Base-by-base conservation (phyloP, 2,329 filamentous ascomycete species). In the Verticillium zaregamsianum region DNA sequence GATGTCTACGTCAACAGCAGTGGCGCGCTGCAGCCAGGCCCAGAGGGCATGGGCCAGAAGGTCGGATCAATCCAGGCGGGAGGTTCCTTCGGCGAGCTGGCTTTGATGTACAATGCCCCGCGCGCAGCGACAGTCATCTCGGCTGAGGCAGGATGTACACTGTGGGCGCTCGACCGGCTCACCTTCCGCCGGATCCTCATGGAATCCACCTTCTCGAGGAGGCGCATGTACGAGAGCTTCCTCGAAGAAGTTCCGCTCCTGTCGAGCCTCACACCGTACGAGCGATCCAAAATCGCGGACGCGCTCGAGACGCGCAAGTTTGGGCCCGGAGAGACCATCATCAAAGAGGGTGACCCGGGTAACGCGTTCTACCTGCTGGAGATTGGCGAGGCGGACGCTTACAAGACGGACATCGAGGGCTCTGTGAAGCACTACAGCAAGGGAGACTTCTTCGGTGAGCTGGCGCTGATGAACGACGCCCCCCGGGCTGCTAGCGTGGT, bases 161-260 rank as follows among this genome's bases (percentile, higher is more conserved):
- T 99, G 11, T 99, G 95, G 95, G 93, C 93, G 23, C 83, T 99
- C 58, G 95, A 99, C 73, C 92, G 95, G 59, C 85, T 97, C 65
- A 99, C 95, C 11, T 99, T 99, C 84, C 92, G 95, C 69, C 91
- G 95, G 64, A 98, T 99, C 66, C 83, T 99, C 65, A 97, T 99
- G 93, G 94, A 98, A 78, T 96, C 92, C 45, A 96, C 95, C 3
- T 98, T 97, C 80, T 92, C 96, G 69, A 91, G 94, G 61, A 89
- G 95, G 69, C 91, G 94, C 71, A 94, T 98, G 89, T 98, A 98
- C 77, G 95, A 99, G 78, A 92, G 88, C 68, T 98, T 99, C 81
- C 83, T 99, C 25, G 93, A 96, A 74, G 93, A 97, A 73, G 95
- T 98, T 2, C 92, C 92, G 0, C 83, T 98, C 33, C 85, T 99